Evolutionary conservation across 1,284 basidiomycete species (phyloP), one percentile per base, ranked within the genome.

Genomic region (Inonotus obliquus): DNA sequence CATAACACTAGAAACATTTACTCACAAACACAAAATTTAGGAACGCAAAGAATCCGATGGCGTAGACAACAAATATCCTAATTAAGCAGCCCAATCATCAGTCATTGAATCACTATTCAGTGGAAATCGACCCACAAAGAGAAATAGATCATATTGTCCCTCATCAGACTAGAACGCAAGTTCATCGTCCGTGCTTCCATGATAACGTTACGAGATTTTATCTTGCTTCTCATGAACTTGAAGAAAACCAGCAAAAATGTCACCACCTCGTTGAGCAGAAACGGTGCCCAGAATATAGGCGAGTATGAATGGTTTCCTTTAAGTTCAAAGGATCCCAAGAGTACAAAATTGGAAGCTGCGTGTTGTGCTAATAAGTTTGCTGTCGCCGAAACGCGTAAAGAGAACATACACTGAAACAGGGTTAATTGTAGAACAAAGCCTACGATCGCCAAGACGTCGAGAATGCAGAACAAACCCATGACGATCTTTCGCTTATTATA

Each of bases 1-100:
- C n/a, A n/a, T n/a, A n/a, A n/a, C n/a, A n/a, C n/a, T n/a, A n/a
- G n/a, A n/a, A n/a, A n/a, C n/a, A n/a, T n/a, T n/a, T n/a, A n/a
- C n/a, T n/a, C n/a, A n/a, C n/a, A n/a, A n/a, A n/a, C n/a, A n/a
- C n/a, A n/a, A n/a, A n/a, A n/a, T n/a, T n/a, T n/a, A n/a, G n/a
- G 19, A 57, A 14, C 3, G 48, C 7, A 57, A 45, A 29, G 3
- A 57, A 27, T 32, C 56, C 56, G 35, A 48, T 29, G 4, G 23
- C 5, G 27, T 57, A 57, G 9, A 47, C 56, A 41, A 57, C n/a
- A 35, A 57, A 57, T 19, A 57, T 57, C 25, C 56, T 57, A 3
- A 11, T 39, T 3, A 3, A 11, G 0, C 27, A 29, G 27, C 19
- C 29, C 23, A 9, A 29, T 14, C 32, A 48, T 3, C 27, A 48